Conservation (phyloP, 2,329 filamentous ascomycete genomes). For the Pseudogymnoascus sp. region DNA sequence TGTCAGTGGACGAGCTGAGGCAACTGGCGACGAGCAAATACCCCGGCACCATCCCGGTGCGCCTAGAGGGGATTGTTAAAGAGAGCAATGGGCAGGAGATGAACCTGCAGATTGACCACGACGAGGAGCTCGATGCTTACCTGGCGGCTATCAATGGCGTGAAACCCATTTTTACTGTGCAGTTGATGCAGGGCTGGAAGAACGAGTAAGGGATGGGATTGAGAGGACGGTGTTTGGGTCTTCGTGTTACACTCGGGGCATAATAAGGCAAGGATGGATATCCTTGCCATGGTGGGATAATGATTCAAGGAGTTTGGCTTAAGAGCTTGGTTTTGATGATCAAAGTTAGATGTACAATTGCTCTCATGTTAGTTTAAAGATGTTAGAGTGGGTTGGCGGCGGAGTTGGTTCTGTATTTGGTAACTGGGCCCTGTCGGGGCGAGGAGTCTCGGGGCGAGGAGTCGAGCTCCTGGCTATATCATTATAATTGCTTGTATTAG, state of each 20-base stretch:
- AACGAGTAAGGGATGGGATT: constrained; percentile 10
- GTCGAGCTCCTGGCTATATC: background rate
- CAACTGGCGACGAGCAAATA: constrained; percentile 52
- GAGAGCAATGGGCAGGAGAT: constrained; percentile 47
- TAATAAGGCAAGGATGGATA: constrained; percentile 1
- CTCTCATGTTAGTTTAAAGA: background rate
- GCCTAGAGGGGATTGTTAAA: constrained; percentile 58
- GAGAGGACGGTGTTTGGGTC: background rate
- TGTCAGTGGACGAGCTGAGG: constrained; percentile 54
- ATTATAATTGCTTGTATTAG: background rate
- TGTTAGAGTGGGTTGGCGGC: background rate
- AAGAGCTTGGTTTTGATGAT: background rate
- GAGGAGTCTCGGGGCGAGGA: background rate
- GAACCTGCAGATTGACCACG: constrained; percentile 55
- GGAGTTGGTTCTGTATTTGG: background rate
- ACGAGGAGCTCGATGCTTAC: constrained; percentile 65
- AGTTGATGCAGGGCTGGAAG: constrained; percentile 26
- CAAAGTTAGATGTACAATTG: constrained; percentile 4
- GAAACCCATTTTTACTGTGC: constrained; percentile 27
- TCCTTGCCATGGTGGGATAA: background rate
- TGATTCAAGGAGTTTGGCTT: background rate
- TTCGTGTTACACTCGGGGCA: background rate
- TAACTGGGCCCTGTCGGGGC: background rate
- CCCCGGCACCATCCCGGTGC: constrained; percentile 47
- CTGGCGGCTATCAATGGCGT: constrained; percentile 42